These are phyloP conservation scores for Thelonectria olida DNA, from an alignment of 2,329 filamentous ascomycete genomes.

Conservation along the genomic window DNA sequence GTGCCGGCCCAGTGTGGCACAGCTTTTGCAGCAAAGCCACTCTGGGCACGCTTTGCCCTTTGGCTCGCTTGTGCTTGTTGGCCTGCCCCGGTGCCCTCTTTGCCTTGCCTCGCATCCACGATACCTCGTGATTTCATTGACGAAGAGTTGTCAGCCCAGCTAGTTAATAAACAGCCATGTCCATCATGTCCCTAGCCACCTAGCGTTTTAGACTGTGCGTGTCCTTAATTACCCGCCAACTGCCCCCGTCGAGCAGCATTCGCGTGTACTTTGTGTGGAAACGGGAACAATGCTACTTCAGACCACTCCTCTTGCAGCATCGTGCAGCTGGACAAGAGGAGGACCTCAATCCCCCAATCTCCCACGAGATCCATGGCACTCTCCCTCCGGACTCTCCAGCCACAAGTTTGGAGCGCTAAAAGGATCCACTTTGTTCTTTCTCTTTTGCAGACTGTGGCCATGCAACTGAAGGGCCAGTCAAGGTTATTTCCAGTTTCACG, in stretches of 20 bases:
- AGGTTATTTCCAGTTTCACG: constrained; percentile 12
- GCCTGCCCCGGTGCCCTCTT: neutral
- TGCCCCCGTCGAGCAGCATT: neutral
- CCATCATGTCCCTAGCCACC: no score
- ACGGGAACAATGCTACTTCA: neutral
- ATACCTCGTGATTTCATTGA: neutral
- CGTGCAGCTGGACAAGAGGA: neutral
- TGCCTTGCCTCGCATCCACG: no score
- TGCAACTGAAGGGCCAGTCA: neutral
- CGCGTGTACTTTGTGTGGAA: neutral
- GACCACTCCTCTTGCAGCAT: constrained; percentile 6
- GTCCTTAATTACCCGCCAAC: no score
- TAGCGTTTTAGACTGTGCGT: neutral
- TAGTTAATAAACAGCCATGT: no score
- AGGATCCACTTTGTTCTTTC: neutral
- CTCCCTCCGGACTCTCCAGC: constrained; percentile 11
- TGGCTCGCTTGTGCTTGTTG: neutral
- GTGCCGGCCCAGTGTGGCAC: constrained; percentile 38
- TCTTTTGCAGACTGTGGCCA: constrained; percentile 16
- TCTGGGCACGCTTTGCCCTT: constrained; percentile 12
- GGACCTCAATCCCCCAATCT: constrained; percentile 1
- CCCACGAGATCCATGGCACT: neutral
- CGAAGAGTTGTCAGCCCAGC: neutral
- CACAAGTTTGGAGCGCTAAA: constrained; percentile 10
- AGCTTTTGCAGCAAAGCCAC: constrained; percentile 37